Evolutionary conservation across 106 monocot species (phyloP), one percentile per base, ranked within the genome.

Genomic region (Chionographis japonica): DNA sequence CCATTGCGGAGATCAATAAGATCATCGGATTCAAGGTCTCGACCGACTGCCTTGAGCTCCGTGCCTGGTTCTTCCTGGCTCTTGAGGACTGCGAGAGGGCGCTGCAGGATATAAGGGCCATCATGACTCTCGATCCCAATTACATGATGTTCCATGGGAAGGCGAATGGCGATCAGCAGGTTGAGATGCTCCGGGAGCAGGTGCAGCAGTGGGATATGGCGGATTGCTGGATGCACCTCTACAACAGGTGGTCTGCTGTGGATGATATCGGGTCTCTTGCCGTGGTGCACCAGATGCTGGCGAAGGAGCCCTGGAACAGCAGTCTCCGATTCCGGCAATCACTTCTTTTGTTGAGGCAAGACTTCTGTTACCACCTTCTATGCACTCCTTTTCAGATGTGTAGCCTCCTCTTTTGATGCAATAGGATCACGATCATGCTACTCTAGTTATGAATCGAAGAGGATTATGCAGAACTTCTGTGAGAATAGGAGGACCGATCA

Each of bases 151-250:
- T 99, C 54, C 85, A 93, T 68, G 93, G 93, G 14, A 93, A 76
- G 73, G 62, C 90, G 54, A 90, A 81, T 40, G 98, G 90, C 8
- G 90, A 99, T 18, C 93, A 88, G 60, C 69, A 93, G 65, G 79
- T 93, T 52, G 98, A 93, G 65, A 36, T 83, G 5, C 85, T 99
- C 63, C 80, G 70, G 75, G 82, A 86, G 54, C 75, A 84, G 16
- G 93, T 90, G 63, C 85, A 79, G 61, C 90, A 88, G 61, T 87
- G 77, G 90, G 83, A 80, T 54, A 78, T 90, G 83, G 98, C 85
- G 3, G 98, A 99, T 73, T 99, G 98, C 67, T 99, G 98, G 98
- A 88, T 99, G 98, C 90, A 90, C 79, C 81, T 99, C 37, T 93
- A 93, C 67, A 93, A 99, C 50, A 62, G 93, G 53, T 99, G 98